Evolutionary conservation across 208 protist species (phyloP).

Genomic region (Acanthamoeba lenticulata): DNA sequence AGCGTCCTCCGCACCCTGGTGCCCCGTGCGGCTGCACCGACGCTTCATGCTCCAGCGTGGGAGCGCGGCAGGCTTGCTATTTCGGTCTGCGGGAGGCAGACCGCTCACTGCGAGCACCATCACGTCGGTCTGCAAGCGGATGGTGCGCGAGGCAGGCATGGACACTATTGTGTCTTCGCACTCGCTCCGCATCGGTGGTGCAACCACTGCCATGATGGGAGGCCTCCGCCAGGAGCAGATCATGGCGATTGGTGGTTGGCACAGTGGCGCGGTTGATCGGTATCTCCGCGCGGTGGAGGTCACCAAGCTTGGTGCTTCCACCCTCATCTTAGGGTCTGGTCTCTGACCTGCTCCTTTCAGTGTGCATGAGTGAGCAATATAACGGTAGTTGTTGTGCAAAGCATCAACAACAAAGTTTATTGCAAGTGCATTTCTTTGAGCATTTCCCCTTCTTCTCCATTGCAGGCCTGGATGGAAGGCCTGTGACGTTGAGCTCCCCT

Average conservation of each 20-base stretch:
- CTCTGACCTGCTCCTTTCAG: neutral
- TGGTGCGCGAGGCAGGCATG: neutral
- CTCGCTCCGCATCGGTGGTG: neutral
- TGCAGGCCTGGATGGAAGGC: neutral
- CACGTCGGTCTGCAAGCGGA: neutral
- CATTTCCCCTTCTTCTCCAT: neutral
- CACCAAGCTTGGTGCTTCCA: neutral
- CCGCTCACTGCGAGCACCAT: neutral
- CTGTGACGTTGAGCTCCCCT: neutral
- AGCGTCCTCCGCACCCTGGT: neutral
- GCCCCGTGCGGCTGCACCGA: neutral
- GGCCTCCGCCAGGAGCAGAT: neutral
- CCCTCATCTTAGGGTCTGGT: neutral
- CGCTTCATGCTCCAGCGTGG: neutral
- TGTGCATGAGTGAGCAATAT: neutral
- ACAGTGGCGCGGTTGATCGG: neutral
- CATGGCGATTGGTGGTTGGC: neutral
- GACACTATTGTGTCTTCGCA: neutral
- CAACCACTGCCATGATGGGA: neutral
- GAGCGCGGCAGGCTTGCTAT: neutral
- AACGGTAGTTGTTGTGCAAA: neutral
- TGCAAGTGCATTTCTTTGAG: neutral
- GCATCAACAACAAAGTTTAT: neutral
- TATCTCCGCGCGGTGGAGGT: neutral
- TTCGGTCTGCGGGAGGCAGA: neutral